phyloP scores from a whole-genome alignment of 257 asterid species.

The Salvia splendens region DNA sequence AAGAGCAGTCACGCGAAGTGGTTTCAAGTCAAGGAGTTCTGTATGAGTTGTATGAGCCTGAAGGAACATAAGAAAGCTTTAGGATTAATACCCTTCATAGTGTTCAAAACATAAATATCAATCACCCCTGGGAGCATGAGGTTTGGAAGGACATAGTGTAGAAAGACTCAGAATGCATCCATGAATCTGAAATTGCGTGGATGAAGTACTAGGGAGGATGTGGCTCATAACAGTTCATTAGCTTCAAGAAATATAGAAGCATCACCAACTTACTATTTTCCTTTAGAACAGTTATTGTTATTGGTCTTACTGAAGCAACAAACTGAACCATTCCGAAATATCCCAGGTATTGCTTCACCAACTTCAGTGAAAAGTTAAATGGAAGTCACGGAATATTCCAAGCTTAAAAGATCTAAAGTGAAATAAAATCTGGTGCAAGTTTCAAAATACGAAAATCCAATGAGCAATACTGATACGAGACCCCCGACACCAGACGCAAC shows the following conservation, averaged over 20 bases:
- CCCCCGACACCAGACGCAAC: too few species aligned
- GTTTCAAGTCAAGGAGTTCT: too few species aligned
- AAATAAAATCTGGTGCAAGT: conserved; percentile 51
- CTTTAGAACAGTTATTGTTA: conserved; percentile 97
- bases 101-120: conserved; percentile 25
- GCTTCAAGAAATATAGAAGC: conserved; percentile 26
- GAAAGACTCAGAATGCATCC: conserved; percentile 91
- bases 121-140: conserved; percentile 92
- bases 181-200: conserved; percentile 92
- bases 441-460: conserved; percentile 30
- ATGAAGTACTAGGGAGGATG: conserved; percentile 97
- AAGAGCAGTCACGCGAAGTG: too few species aligned
- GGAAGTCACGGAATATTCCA: conserved; percentile 31
- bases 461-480: too few species aligned
- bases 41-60: too few species aligned
- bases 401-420: conserved; percentile 8
- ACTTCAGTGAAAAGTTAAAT: conserved; percentile 44
- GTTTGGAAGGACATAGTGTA: conserved; percentile 82
- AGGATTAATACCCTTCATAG: conserved; percentile 5
- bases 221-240: conserved; percentile 46
- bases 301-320: conserved; percentile 94
- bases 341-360: conserved; percentile 83
- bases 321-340: conserved; percentile 80
- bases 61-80: conserved; percentile 25
- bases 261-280: conserved; percentile 44